Base-by-base conservation (phyloP, 179 eudicot genomes). In the Patellifolia procumbens region DNA sequence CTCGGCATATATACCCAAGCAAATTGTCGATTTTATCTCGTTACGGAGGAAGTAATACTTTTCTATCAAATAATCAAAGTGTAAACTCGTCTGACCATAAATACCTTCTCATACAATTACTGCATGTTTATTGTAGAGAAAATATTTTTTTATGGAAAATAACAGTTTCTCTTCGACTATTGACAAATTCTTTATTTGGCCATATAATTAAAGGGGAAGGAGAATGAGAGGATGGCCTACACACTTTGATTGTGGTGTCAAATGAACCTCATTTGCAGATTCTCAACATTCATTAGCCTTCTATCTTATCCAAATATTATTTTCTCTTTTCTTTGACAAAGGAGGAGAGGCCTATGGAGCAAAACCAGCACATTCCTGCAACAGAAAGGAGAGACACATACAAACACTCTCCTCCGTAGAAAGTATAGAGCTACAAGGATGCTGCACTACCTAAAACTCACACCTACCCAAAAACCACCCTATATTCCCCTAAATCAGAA, bases 371-470 rank as follows among this genome's bases (percentile, higher is more conserved):
- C 60, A 78, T 16, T 56, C 35, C 9, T 60, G 63, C 46, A 65
- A 22, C 46, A 29, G 3, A 48, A 35, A 56, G 26, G 24, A 59
- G 12, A 72, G 5, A 19, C 63, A 58, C 3, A 9, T 2, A 26
- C 62, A 60, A 15, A 26, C 17, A 32, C 70, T 49, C 19, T 15
- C 46, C 29, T 61, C 43, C 76, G 70, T 55, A n/a, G n/a, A n/a
- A n/a, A n/a, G n/a, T n/a, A n/a, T n/a, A 45, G 49, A 58, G 13
- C 29, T 24, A 22, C 34, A 74, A 77, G 59, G 81, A 81, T 88
- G 88, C 64, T 80, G 81, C 89, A 80, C 46, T 79, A 64, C 81
- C 72, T 86, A n/a, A 85, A 81, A 77, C 62, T 85, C 75, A 68
- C 67, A 42, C 91, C 66, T n/a, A 77, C 73, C 45, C 85, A 68